Evolutionary conservation across 2,329 filamentous ascomycete species (phyloP).

Genomic region (Alternaria sp.): DNA sequence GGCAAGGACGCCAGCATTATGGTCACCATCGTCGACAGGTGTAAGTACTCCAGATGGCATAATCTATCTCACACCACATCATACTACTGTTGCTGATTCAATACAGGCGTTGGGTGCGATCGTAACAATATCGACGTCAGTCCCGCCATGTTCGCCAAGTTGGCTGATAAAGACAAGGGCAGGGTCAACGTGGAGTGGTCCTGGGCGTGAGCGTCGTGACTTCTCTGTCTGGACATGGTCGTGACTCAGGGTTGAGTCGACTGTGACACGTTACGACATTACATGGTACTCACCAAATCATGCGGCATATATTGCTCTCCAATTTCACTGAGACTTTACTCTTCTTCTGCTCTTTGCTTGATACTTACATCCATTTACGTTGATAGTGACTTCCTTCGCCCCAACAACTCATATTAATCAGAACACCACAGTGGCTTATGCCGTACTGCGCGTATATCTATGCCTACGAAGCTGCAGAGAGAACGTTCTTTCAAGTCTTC

Average conservation of each 20-base stretch:
- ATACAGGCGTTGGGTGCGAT: slow-evolving; percentile 56
- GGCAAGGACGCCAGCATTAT: slow-evolving; percentile 62
- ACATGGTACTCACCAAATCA: neutral
- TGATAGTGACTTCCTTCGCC: neutral
- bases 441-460: neutral
- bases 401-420: neutral
- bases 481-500: neutral
- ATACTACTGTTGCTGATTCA: slow-evolving; percentile 22
- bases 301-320: neutral
- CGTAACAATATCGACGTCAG: slow-evolving; percentile 62
- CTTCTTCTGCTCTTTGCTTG: neutral
- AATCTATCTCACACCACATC: neutral
- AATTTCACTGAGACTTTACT: neutral
- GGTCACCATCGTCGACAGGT: slow-evolving; percentile 74
- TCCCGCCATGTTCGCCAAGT: slow-evolving; percentile 57
- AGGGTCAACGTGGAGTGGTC: slow-evolving; percentile 61
- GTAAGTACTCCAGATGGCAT: slow-evolving; percentile 44
- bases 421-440: neutral
- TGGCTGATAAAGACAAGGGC: slow-evolving; percentile 58
- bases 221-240: neutral
- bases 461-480: neutral
- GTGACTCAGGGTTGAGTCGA: slow-evolving; percentile 8
- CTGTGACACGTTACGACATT: slow-evolving; percentile 2
- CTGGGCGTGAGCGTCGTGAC: slow-evolving; percentile 53
- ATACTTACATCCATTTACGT: neutral